phyloP scores from a whole-genome alignment of 2,329 filamentous ascomycete genomes.

The Aspergillus fructus region DNA sequence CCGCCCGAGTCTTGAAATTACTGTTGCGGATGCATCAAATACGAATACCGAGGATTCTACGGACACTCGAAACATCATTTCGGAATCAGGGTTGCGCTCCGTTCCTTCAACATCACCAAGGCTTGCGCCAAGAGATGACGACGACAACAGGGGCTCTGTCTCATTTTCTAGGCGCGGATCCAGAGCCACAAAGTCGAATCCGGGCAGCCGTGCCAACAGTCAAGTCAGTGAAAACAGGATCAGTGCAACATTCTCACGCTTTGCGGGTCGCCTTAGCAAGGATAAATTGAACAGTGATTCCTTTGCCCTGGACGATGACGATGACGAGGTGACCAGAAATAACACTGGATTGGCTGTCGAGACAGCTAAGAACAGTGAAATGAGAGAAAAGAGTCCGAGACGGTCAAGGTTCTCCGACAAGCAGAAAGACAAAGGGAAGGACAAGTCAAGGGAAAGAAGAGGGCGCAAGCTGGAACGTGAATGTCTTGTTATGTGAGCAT shows the following conservation, averaged over 20 bases:
- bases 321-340: slow-evolving; percentile 27
- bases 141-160: slow-evolving; percentile 22
- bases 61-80: neutral
- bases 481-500: slow-evolving; percentile 42
- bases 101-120: slow-evolving; percentile 26
- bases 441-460: slow-evolving; percentile 36
- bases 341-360: slow-evolving; percentile 18
- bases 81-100: slow-evolving; percentile 21
- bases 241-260: slow-evolving; percentile 36
- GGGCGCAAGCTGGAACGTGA: slow-evolving; percentile 42
- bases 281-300: slow-evolving; percentile 32
- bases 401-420: slow-evolving; percentile 23
- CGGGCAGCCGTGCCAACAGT: slow-evolving; percentile 36
- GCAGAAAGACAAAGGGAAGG: slow-evolving; percentile 30
- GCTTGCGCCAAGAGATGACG: slow-evolving; percentile 26
- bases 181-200: slow-evolving; percentile 30
- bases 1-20: slow-evolving; percentile 41
- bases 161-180: slow-evolving; percentile 31
- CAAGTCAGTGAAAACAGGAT: slow-evolving; percentile 38
- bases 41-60: neutral
- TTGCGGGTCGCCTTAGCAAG: slow-evolving; percentile 31
- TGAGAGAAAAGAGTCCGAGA: slow-evolving; percentile 25
- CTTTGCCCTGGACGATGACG: slow-evolving; percentile 23
- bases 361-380: slow-evolving; percentile 17
- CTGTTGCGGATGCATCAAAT: slow-evolving; percentile 25